Percentiles rank a stretch among this genome's conserved stretches.
These are phyloP conservation scores for Phytophthora constricta DNA, from an alignment of 352 stramenopile genomes.

Conservation along the genomic window DNA sequence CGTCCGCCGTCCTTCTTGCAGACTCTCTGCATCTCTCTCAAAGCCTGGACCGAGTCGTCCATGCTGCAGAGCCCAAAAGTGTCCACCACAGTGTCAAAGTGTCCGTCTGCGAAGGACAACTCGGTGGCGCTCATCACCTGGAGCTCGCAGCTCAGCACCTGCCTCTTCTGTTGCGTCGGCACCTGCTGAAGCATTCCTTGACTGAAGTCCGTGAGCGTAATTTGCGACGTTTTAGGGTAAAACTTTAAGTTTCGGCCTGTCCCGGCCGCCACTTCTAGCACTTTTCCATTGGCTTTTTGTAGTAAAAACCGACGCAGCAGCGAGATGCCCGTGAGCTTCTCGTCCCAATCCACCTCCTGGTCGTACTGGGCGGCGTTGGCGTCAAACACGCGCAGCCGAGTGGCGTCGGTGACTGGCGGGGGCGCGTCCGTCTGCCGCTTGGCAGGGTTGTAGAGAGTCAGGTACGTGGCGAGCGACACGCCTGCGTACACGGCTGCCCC, in stretches of 20 bases:
- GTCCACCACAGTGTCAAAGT: slow-evolving; percentile 96
- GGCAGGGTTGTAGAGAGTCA: slow-evolving; percentile 78
- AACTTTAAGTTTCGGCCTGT: slow-evolving; percentile 94
- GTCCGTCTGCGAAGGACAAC: slow-evolving; percentile 70
- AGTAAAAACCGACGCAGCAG: slow-evolving; percentile 88
- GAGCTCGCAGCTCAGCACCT: slow-evolving; percentile 40
- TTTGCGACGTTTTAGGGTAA: slow-evolving; percentile 64
- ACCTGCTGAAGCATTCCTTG: slow-evolving; percentile 77
- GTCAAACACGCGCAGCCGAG: slow-evolving; percentile 72
- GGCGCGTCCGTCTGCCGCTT: slow-evolving; percentile 25
- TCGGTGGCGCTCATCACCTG: slow-evolving; percentile 65
- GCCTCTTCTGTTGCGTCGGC: slow-evolving; percentile 23
- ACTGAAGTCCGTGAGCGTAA: slow-evolving; percentile 82
- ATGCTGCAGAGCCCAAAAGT: slow-evolving; percentile 97
- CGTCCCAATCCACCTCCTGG: slow-evolving; percentile 79
- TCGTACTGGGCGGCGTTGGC: slow-evolving; percentile 78
- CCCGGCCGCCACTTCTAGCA: slow-evolving; percentile 95
- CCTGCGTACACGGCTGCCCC: slow-evolving; percentile 65
- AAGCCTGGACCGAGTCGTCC: slow-evolving; percentile 91
- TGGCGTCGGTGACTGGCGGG: slow-evolving; percentile 56
- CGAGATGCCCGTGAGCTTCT: slow-evolving; percentile 80
- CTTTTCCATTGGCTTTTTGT: slow-evolving; percentile 60
- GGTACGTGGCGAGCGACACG: slow-evolving; percentile 62
- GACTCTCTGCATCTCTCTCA: slow-evolving; percentile 94
- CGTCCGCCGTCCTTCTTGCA: slow-evolving; percentile 79